These are phyloP conservation scores for Candida oleophila DNA, from an alignment of 805 yeast genomes.

Conservation along the genomic window DNA sequence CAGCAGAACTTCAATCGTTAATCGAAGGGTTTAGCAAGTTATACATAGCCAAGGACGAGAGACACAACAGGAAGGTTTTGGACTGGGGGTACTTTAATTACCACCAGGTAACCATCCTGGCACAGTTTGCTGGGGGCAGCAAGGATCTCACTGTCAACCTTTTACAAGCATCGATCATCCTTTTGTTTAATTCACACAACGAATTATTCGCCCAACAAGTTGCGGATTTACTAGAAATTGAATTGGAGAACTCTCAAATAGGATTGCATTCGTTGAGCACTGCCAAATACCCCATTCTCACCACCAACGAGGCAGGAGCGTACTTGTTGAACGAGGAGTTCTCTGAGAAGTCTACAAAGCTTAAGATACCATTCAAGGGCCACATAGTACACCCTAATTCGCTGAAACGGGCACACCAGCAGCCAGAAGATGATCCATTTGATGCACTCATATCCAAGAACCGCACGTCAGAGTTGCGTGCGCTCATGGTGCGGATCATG, in stretches of 20 bases:
- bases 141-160: slow-evolving; percentile 39
- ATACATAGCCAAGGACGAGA: slow-evolving; percentile 20
- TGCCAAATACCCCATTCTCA: slow-evolving; percentile 31
- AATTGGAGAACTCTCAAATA: slow-evolving; percentile 24
- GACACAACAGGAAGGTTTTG: slow-evolving; percentile 23
- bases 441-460: slow-evolving; percentile 13
- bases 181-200: slow-evolving; percentile 31
- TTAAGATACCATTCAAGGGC: slow-evolving; percentile 26
- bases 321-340: slow-evolving; percentile 23
- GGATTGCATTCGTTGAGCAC: slow-evolving; percentile 27
- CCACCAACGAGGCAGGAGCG: neutral
- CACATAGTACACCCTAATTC: neutral
- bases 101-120: slow-evolving; percentile 37
- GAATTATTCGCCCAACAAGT: slow-evolving; percentile 20
- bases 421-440: slow-evolving; percentile 5
- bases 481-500: slow-evolving; percentile 29
- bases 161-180: slow-evolving; percentile 43
- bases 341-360: slow-evolving; percentile 24
- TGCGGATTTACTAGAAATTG: slow-evolving; percentile 28
- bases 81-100: slow-evolving; percentile 44
- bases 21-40: slow-evolving; percentile 20
- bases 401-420: neutral
- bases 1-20: slow-evolving; percentile 15
- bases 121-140: slow-evolving; percentile 27
- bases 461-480: slow-evolving; percentile 28